phyloP scores from a whole-genome alignment of 1,284 basidiomycete species.

The Puccinia triticina region DNA sequence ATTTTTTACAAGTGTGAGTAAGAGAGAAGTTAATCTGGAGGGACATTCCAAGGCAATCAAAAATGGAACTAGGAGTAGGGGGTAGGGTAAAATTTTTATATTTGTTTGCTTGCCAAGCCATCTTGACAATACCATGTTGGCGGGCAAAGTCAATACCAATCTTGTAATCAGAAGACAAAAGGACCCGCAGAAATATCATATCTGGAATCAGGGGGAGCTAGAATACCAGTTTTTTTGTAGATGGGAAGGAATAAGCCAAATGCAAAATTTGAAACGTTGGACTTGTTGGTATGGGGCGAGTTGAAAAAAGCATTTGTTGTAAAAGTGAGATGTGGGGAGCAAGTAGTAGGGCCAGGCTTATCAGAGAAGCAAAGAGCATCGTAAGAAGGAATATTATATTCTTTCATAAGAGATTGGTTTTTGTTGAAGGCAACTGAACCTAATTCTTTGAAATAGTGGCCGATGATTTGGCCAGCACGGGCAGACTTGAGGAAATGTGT shows the following conservation, averaged over 20 bases:
- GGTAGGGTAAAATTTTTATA: neutral
- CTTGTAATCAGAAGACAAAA: neutral
- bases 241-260: neutral
- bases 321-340: neutral
- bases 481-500: neutral
- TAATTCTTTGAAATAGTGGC: conserved; percentile 4
- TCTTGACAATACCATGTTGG: neutral
- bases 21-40: neutral
- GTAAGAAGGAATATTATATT: neutral
- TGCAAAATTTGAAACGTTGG: neutral
- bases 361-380: neutral
- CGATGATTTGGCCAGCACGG: neutral
- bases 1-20: neutral
- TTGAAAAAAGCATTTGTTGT: neutral
- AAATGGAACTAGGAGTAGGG: neutral
- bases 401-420: neutral
- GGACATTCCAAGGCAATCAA: neutral
- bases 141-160: neutral
- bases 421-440: neutral
- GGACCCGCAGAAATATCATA: neutral
- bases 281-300: neutral
- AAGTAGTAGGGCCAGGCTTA: neutral
- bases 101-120: neutral
- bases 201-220: neutral
- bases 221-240: neutral